Evolutionary conservation across 257 asterid genomes (phyloP).

Genomic region (Lycium barbarum): DNA sequence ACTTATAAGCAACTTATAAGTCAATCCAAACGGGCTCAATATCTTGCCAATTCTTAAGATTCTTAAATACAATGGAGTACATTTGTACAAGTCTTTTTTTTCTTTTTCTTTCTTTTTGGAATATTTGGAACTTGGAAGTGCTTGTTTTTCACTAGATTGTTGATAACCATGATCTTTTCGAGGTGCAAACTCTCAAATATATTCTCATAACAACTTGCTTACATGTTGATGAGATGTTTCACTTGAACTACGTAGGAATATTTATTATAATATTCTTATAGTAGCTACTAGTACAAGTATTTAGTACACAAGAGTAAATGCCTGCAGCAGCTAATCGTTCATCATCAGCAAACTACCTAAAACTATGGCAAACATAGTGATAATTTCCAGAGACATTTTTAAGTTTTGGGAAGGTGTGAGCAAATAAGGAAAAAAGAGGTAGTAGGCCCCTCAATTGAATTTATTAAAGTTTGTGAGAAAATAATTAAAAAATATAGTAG

Average conservation of each 20-base stretch:
- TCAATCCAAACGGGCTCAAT: no score
- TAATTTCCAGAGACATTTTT: neutral
- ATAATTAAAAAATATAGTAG: neutral
- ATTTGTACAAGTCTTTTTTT: neutral
- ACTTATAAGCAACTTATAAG: no score
- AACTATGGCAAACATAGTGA: neutral
- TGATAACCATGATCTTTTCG: neutral
- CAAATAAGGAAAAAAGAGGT: neutral
- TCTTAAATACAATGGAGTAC: neutral
- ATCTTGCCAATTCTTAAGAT: neutral
- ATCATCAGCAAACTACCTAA: neutral
- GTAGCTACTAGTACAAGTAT: neutral
- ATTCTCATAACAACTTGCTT: neutral
- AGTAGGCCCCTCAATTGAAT: neutral
- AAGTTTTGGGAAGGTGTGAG: neutral
- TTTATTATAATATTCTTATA: neutral
- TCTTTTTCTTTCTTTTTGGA: neutral
- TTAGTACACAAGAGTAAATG: neutral
- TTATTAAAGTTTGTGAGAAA: neutral
- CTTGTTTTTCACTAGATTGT: neutral
- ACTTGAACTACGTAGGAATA: neutral
- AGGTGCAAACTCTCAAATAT: neutral
- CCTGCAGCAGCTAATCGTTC: neutral
- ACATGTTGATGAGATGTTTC: constrained; percentile 8
- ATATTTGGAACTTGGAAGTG: neutral